Percentiles rank a stretch among this genome's conserved stretches.
phyloP scores from a whole-genome alignment of 2,329 filamentous ascomycete species.

The Periconia sp. region DNA sequence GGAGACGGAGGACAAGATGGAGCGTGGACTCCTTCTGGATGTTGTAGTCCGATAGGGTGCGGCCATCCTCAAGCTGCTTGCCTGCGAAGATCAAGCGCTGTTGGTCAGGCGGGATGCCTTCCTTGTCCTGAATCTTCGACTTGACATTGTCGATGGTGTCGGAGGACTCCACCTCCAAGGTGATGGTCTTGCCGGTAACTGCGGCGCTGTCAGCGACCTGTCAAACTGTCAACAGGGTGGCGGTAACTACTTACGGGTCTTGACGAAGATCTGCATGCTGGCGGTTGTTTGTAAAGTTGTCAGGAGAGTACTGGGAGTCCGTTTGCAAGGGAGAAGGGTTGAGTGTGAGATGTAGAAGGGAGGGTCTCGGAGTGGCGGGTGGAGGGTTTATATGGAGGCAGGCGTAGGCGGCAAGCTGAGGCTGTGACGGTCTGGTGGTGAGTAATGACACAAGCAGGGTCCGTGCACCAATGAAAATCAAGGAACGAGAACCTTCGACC shows the following conservation, averaged over 20 bases:
- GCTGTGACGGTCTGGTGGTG: conserved; percentile 39
- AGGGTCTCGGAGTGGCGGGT: conserved; percentile 13
- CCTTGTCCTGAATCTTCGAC: conserved; percentile 97
- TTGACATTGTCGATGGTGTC: conserved; percentile 98
- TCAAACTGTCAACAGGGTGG: conserved; percentile 18
- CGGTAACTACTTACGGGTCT: conserved; percentile 75
- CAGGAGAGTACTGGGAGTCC: background rate
- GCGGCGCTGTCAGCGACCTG: conserved; percentile 40
- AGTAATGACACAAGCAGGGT: conserved; percentile 40
- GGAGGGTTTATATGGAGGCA: conserved; percentile 39
- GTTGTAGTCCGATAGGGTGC: conserved; percentile 91
- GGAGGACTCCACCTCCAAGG: conserved; percentile 70
- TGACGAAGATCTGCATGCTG: conserved; percentile 97
- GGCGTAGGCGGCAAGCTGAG: conserved; percentile 39
- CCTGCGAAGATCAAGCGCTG: conserved; percentile 97
- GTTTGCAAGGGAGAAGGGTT: background rate
- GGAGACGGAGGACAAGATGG: conserved; percentile 76
- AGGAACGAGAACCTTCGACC: conserved; percentile 41
- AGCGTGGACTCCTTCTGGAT: conserved; percentile 85
- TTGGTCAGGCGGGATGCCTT: conserved; percentile 95
- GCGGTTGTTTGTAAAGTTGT: conserved; percentile 2
- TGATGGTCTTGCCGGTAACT: conserved; percentile 73
- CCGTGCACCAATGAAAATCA: conserved; percentile 40
- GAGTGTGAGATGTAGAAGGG: conserved; percentile 23
- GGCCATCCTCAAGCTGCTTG: conserved; percentile 95